Evolutionary conservation across 148 eudicot species (phyloP), one percentile per base, ranked within the genome.

Genomic region (Pouteria glomerata): DNA sequence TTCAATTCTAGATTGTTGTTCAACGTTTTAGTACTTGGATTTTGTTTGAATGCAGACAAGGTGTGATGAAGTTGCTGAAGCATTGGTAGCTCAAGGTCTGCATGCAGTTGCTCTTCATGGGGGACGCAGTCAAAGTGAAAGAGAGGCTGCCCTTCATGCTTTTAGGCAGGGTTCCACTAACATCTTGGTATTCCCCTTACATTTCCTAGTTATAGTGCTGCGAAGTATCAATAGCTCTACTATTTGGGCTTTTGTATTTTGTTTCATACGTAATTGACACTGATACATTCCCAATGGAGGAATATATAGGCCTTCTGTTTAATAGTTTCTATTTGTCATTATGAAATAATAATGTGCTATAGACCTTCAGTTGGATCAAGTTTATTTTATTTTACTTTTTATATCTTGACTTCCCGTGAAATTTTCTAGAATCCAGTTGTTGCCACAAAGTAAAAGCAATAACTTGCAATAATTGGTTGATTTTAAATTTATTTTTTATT

Each of bases 41-140:
- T 6, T 77, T 70, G 50, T 45, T 55, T 52, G 47, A 19, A 19
- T 79, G 72, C 76, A 84, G 87, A 79, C 81, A 39, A 84, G 83
- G 80, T 84, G 87, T 71, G 85, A 84, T 81, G 87, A 84, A 79
- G 85, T 84, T 63, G 87, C 87, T 23, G 87, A 84, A 37, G 87
- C 87, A 65, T 77, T 84, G 72, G 67, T 74, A 10, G 80, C 79
- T 8, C 81, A 84, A 75, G 87, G 87, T 52, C 64, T 84, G 66
- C 71, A 78, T 66, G 87, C 87, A 50, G 85, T 80, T 78, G 83
- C 83, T 57, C 85, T 84, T 72, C 87, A 84, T 71, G 87, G 87
- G 56, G 87, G 87, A 57, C 85, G 87, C 33, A 81, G 81, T 79
- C 87, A 84, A 69, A 79, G 77, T 72, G 87, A 84, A 75, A 81